These are phyloP conservation scores for Iris pallida DNA, from an alignment of 116 monocot genomes.

Conservation along the genomic window DNA sequence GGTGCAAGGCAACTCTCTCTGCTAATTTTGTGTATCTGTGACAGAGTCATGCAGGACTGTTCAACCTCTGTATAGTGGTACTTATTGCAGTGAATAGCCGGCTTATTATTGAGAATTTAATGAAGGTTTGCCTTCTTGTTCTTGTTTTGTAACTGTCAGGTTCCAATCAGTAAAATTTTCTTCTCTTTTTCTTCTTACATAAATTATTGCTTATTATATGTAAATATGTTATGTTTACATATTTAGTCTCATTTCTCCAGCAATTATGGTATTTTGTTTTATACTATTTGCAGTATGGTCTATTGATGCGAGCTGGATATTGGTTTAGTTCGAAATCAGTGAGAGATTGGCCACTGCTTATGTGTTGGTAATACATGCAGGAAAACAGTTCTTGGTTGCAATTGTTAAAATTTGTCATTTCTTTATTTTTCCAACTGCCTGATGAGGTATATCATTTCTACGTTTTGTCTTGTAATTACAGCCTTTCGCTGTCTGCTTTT, in stretches of 20 bases:
- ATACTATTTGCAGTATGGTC: conserved; percentile 74
- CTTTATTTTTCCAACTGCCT: not conserved
- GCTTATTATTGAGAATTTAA: conserved; percentile 97
- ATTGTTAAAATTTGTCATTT: not conserved
- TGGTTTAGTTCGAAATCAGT: conserved; percentile 93
- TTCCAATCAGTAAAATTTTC: not conserved
- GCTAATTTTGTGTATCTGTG: conserved; percentile 15
- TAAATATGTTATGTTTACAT: not conserved
- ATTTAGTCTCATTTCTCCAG: not conserved
- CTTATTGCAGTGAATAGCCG: conserved; percentile 95
- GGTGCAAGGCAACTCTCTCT: not conserved
- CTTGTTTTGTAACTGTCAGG: not conserved
- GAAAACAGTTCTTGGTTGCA: not conserved
- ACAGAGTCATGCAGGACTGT: conserved; percentile 97
- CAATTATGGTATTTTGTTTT: conserved; percentile 7
- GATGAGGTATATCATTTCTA: too few species aligned
- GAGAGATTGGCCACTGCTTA: conserved; percentile 92
- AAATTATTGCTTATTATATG: not conserved
- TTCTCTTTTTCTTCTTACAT: conserved; percentile 5
- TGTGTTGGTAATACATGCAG: conserved; percentile 76
- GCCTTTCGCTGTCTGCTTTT: conserved; percentile 69
- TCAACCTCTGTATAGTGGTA: conserved; percentile 98
- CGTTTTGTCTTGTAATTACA: conserved; percentile 21
- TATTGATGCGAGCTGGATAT: conserved; percentile 88
- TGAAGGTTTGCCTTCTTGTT: conserved; percentile 64